Conservation (phyloP, 768 basidiomycete species). For the Myochromella boudieri region DNA sequence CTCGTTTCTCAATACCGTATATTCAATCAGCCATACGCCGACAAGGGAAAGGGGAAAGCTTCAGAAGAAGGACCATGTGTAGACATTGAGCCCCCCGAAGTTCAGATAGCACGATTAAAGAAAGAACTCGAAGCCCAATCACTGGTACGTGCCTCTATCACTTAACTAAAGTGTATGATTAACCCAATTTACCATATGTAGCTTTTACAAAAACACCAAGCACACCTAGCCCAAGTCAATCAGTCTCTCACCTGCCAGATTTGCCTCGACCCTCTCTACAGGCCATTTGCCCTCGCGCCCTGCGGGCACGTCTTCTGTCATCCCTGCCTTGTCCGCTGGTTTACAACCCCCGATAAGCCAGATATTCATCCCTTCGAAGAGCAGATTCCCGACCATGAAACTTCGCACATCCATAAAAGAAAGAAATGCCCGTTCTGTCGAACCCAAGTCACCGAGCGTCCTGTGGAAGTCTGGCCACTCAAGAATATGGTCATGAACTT, state of each 20-base stretch:
- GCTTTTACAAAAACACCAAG: conserved; percentile 54
- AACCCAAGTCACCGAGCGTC: conserved; percentile 54
- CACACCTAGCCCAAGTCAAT: conserved; percentile 51
- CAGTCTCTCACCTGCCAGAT: conserved; percentile 76
- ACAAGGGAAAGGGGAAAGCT: conserved; percentile 42
- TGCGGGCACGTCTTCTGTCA: conserved; percentile 78
- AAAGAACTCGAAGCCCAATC: conserved; percentile 41
- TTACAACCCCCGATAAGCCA: conserved; percentile 45
- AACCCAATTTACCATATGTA: conserved; percentile 19
- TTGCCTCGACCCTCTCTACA: conserved; percentile 72
- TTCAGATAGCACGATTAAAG: conserved; percentile 39
- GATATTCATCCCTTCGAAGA: conserved; percentile 15
- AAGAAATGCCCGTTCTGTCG: conserved; percentile 82
- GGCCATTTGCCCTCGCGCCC: conserved; percentile 71
- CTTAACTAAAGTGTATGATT: neutral
- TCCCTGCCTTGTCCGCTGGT: conserved; percentile 75
- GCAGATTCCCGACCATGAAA: conserved; percentile 34
- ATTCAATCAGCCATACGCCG: conserved; percentile 21
- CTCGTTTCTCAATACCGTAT: neutral
- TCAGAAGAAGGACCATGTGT: conserved; percentile 23
- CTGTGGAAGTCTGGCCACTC: conserved; percentile 70
- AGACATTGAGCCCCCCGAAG: conserved; percentile 18
- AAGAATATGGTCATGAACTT: conserved; percentile 61
- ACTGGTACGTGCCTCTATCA: conserved; percentile 27
- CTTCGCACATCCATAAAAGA: conserved; percentile 46